Conservation (phyloP, 148 eudicot species). For the Vaccinium corymbosum region DNA sequence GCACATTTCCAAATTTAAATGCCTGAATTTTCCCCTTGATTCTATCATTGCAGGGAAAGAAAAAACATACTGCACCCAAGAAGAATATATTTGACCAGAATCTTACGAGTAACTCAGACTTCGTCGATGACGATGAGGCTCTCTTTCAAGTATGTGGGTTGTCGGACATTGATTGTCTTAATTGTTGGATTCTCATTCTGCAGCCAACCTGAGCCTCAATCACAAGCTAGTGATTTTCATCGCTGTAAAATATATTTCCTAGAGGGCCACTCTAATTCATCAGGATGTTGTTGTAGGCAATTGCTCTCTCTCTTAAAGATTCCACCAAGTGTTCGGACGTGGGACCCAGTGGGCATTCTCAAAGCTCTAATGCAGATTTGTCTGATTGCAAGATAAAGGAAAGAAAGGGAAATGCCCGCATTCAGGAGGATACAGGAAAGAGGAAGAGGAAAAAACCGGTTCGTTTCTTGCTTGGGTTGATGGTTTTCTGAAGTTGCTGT, state of each 20-base stretch:
- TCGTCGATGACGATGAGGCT: conserved; percentile 70
- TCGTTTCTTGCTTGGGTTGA: conserved; percentile 17
- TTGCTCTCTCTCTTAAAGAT: conserved; percentile 71
- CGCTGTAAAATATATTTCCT: not conserved
- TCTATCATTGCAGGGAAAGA: conserved; percentile 39
- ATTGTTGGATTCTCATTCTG: not conserved
- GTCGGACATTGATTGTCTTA: not conserved
- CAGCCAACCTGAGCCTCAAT: not conserved
- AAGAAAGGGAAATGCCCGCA: conserved; percentile 27
- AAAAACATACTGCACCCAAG: conserved; percentile 28
- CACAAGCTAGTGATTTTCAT: not conserved
- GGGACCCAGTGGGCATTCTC: conserved; percentile 23
- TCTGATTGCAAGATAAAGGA: conserved; percentile 16
- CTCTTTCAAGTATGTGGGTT: conserved; percentile 51
- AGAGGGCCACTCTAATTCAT: not conserved
- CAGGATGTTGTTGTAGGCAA: conserved; percentile 47
- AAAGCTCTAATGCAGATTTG: conserved; percentile 20
- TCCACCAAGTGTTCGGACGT: conserved; percentile 21
- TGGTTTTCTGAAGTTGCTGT: not conserved
- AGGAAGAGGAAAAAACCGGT: conserved; percentile 61
- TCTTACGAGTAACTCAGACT: conserved; percentile 26
- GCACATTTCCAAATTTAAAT: not conserved
- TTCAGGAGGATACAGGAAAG: conserved; percentile 36
- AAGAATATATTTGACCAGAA: conserved; percentile 43
- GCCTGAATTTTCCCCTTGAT: conserved; percentile 4